A percentile compares a stretch with the other conserved stretches of the same genome.
phyloP scores from a whole-genome alignment of 1,284 basidiomycete species.

The Entoloma clypeatum region DNA sequence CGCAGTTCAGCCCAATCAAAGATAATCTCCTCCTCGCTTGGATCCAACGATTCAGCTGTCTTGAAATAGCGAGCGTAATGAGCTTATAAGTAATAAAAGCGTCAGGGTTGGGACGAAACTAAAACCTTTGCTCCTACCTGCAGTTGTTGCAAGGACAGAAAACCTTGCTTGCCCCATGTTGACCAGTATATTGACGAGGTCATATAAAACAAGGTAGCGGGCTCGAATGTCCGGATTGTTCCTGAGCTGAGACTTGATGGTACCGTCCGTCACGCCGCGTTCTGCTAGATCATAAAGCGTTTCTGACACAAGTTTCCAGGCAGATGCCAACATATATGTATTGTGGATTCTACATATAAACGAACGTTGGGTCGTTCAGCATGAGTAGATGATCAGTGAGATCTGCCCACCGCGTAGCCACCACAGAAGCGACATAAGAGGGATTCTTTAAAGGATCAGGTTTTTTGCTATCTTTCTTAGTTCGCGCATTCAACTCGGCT shows the following conservation, averaged over 20 bases:
- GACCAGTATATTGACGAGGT: conserved; percentile 56
- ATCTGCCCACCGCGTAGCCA: conserved; percentile 59
- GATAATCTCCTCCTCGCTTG: conserved; percentile 40
- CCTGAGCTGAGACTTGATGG: conserved; percentile 48
- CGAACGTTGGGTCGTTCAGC: conserved; percentile 1
- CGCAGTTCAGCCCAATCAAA: conserved; percentile 64
- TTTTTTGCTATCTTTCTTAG: conserved; percentile 32
- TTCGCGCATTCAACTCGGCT: conserved; percentile 50
- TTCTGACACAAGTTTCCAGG: conserved; percentile 65
- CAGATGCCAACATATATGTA: conserved; percentile 69
- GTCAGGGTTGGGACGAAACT: conserved; percentile 6
- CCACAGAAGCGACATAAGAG: conserved; percentile 48
- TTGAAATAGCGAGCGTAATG: conserved; percentile 71
- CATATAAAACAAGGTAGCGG: conserved; percentile 60
- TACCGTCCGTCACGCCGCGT: conserved; percentile 48
- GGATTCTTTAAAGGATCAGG: conserved; percentile 38
- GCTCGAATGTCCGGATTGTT: conserved; percentile 46
- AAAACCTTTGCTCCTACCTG: conserved; percentile 47
- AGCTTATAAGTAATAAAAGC: conserved; percentile 35
- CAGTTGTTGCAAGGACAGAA: conserved; percentile 58
- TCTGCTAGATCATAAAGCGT: conserved; percentile 49
- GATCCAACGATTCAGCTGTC: conserved; percentile 31
- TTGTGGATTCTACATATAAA: conserved; percentile 62
- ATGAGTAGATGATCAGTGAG: conserved; percentile 4
- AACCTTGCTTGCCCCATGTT: conserved; percentile 58